Base-by-base conservation (phyloP, 805 yeast genomes). In the Saccharomycopsis synnaedendra region DNA sequence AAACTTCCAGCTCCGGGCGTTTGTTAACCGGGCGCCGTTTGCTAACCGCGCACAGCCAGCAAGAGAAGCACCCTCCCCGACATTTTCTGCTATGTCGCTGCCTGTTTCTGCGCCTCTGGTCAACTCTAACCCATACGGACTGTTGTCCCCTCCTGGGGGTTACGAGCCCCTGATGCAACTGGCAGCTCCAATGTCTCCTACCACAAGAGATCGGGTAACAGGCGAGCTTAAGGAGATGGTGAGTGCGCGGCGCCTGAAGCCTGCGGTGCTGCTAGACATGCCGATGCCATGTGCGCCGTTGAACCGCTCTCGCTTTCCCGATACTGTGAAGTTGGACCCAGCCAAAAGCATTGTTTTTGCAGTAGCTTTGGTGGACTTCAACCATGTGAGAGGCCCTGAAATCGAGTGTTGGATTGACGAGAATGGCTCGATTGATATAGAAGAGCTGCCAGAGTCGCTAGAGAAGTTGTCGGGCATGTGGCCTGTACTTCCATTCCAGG, bases 311-410 rank as follows among this genome's bases (percentile, higher is more conserved):
- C 48, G 44, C 39, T 51, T 51, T 40, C 50, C 53, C 1, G 33
- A 35, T n/a, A 48, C 45, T n/a, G 44, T 47, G 10, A 49, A 49
- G 32, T 41, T 43, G 29, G 47, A 51, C 39, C 50, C 52, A 7
- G 5, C 38, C 5, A 49, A 53, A 33, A 55, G 60, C 43, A 60
- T 79, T 56, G 74, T 90, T 2, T 80, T 85, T 61, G 96, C 96
- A 8, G 75, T 89, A 3, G 82, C 95, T 55, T 75, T 93, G 9
- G 95, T 89, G 27, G 95, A 94, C 55, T 90, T 90, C 70, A 95
- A 90, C 60, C 97, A 93, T 58, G 61, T 75, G 62, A 70, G 95
- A 50, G 98, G 98, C 1, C 97, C 98, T 0, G 97, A 93, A 61
- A 78, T 93, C 29, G 97, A 90, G 63, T 88, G 85, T 64, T 85